Percentiles rank a stretch among this genome's conserved stretches.
phyloP scores from a whole-genome alignment of 2,329 filamentous ascomycete genomes.

The Capronia epimyces region DNA sequence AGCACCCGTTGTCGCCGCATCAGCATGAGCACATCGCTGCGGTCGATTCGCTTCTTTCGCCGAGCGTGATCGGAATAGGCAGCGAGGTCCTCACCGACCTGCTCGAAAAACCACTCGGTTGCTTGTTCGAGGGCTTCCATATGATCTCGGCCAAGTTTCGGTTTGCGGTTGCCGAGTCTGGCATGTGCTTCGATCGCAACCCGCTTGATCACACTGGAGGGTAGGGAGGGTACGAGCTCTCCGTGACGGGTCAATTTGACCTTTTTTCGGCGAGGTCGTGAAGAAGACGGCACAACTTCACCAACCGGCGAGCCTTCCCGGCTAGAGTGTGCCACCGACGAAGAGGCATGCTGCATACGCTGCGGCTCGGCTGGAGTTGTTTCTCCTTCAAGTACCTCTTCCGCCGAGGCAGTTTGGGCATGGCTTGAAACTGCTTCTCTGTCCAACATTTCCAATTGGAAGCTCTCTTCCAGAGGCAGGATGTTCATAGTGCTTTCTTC shows the following conservation, averaged over 20 bases:
- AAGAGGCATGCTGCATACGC: background rate
- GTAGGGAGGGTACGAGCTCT: constrained; percentile 69
- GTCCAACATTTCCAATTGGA: constrained; percentile 27
- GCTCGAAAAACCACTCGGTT: constrained; percentile 88
- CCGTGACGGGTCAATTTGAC: constrained; percentile 61
- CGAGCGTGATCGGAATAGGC: constrained; percentile 77
- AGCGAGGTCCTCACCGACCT: constrained; percentile 71
- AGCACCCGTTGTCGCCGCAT: constrained; percentile 57
- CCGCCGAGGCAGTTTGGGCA: constrained; percentile 26
- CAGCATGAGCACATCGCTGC: constrained; percentile 72
- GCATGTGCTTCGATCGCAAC: constrained; percentile 34
- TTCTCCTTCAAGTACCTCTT: background rate
- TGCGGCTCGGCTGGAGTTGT: background rate
- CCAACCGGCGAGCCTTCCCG: constrained; percentile 9
- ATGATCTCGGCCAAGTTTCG: constrained; percentile 67
- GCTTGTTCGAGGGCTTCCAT: constrained; percentile 71
- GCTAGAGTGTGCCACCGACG: background rate
- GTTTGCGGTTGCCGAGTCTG: constrained; percentile 62
- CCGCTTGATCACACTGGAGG: constrained; percentile 65
- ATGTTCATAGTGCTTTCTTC: constrained; percentile 32
- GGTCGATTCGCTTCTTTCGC: constrained; percentile 71
- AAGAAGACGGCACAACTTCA: constrained; percentile 25
- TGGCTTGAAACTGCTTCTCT: constrained; percentile 33
- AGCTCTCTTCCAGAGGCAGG: constrained; percentile 33
- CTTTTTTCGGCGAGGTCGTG: constrained; percentile 28